Evolutionary conservation across 257 asterid species (phyloP).

Genomic region (Orobanche coerulescens): DNA sequence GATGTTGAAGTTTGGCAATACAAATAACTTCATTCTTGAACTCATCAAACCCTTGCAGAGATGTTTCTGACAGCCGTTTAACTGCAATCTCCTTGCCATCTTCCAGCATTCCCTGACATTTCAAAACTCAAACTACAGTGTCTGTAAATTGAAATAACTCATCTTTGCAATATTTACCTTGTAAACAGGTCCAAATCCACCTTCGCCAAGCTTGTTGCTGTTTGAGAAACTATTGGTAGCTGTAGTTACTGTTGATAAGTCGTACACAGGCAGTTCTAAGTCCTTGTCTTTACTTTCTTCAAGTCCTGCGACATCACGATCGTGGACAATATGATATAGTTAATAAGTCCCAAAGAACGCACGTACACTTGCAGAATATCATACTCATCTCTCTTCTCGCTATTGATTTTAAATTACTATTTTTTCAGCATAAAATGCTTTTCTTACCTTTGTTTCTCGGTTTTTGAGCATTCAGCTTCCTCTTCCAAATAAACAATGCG

Average conservation of each 20-base stretch:
- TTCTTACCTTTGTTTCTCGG: background rate
- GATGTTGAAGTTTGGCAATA: conserved; percentile 32
- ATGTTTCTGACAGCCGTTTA: conserved; percentile 20
- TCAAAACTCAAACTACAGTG: background rate
- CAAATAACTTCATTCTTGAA: conserved; percentile 29
- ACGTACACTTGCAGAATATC: background rate
- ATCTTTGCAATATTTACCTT: background rate
- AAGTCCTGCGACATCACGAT: background rate
- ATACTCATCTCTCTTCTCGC: background rate
- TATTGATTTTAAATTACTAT: background rate
- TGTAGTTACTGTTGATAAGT: background rate
- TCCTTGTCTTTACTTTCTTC: background rate
- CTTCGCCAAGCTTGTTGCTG: background rate
- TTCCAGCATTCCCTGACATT: conserved; percentile 14
- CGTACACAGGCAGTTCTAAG: background rate
- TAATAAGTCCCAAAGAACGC: too few species aligned
- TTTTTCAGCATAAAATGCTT: background rate
- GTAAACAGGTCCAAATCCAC: conserved; percentile 12
- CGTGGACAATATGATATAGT: too few species aligned
- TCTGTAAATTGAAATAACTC: too few species aligned
- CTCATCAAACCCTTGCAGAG: conserved; percentile 26
- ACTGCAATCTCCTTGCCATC: conserved; percentile 23
- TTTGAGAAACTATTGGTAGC: background rate
- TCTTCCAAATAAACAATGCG: background rate
- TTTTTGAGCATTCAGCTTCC: background rate